Evolutionary conservation across 106 monocot genomes (phyloP), one percentile per base, ranked within the genome.

Genomic region (Gastrodia elata): DNA sequence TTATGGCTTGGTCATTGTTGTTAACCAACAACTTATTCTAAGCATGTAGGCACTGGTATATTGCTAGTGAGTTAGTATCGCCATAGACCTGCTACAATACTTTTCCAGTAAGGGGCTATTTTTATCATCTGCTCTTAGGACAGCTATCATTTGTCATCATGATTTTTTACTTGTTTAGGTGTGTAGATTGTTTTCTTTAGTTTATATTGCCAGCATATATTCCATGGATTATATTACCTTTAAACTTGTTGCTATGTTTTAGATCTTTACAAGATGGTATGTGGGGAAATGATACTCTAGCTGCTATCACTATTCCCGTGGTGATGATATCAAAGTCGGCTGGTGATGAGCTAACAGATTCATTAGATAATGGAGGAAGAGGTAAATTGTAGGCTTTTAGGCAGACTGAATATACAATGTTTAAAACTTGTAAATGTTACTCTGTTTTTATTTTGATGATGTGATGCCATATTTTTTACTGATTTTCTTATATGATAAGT

Each of bases 211-310:
- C 3, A 0, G 32, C 13, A 11, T 14, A 61, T 67, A 4, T 67
- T 67, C 13, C 67, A 67, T 6, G 20, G 34, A 67, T 32, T 20
- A n/a, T 61, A 61, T 38, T 67, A 36, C 39, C 18, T 39, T 68
- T 68, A 38, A 39, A 24, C 11, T 74, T 75, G 0, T 24, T 80
- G 4, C 59, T 74, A 0, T 68, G 71, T 65, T 80, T 41, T 79
- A 98, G 98, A 93, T 69, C 90, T 98, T 71, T 93, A 93, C 82
- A 93, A 98, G 80, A 98, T 98, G 98, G 93, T 93, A 8, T 98
- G 98, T 71, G 81, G 75, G 81, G 86, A 64, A 98, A 98, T 83
- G 93, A 93, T 59, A 98, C 98, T 58, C 83, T 86, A 0, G 71
- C 88, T 67, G 80, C 93, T 61, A 38, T 98, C 65, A 88, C 87